Evolutionary conservation across 306 rosid genomes (phyloP), one percentile per base, ranked within the genome.

Genomic region (Begonia peltatifolia): DNA sequence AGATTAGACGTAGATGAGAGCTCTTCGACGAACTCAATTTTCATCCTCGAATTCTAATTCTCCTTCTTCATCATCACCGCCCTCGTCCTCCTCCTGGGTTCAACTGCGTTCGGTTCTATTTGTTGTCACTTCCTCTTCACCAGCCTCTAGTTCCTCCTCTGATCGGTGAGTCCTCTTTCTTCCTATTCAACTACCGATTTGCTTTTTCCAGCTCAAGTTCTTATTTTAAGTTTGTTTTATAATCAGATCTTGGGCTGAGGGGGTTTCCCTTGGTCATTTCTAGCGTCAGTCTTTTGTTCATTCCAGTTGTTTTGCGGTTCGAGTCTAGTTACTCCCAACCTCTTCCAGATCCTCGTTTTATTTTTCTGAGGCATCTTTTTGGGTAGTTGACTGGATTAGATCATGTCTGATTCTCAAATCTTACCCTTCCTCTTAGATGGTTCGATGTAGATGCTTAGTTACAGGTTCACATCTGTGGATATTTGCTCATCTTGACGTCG

Each of bases 81-180:
- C 76, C 5, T 66, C 69, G 22, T 68, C 76, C 25, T 86, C 86
- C 41, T 87, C 96, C 62, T 87, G 96, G 96, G 74, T 87, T 79
- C 90, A 76, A 60, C 73, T 87, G 78, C 87, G 96, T 72, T 87
- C 96, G 81, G 96, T 84, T 76, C 73, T 87, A 55, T 84, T 87
- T 56, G 84, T 87, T 59, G 96, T 87, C 43, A 65, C 79, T 59
- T 81, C 96, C 59, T 87, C 96, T 69, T 87, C 96, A 62, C 87
- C 96, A 65, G 90, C 87, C 76, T 70, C 82, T 78, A 76, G 84
- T 56, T 74, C 90, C 60, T 66, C 65, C 50, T 70, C 96, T 69
- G 94, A 87, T 87, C 94, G 96, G 96, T 87, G 81, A 87, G 94
- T 81, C 14, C 14, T 44, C 72, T 50, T 62, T 73, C 62, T 57